Conservation (phyloP, 176 grass and related monocot species). For the Aechmea fasciata region DNA sequence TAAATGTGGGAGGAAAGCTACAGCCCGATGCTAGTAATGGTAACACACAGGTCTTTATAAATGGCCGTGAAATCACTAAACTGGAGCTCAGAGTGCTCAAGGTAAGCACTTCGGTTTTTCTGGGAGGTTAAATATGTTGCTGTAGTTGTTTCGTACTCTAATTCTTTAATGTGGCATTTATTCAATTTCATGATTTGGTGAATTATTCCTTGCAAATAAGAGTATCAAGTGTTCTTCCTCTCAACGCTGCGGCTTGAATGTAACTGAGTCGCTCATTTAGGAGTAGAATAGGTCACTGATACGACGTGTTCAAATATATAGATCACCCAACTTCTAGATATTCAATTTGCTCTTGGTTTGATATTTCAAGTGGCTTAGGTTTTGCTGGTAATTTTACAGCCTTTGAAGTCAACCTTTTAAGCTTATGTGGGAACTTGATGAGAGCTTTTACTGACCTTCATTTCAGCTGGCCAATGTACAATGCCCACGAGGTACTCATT, state of each 20-base stretch:
- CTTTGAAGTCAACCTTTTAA: background rate
- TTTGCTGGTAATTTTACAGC: background rate
- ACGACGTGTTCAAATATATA: background rate
- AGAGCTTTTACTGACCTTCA: background rate
- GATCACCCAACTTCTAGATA: background rate
- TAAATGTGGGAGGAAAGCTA: conserved; percentile 23
- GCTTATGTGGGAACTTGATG: background rate
- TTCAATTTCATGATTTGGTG: too few species aligned
- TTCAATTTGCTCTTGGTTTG: background rate
- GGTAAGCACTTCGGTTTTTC: background rate
- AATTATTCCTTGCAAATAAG: too few species aligned
- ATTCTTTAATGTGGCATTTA: too few species aligned
- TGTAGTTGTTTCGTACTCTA: too few species aligned
- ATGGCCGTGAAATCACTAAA: conserved; percentile 26
- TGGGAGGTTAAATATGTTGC: background rate
- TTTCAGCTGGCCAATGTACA: conserved; percentile 29
- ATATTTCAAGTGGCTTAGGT: background rate
- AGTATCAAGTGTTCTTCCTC: too few species aligned
- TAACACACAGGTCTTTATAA: conserved; percentile 24
- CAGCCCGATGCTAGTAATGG: conserved; percentile 24
- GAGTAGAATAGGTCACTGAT: background rate
- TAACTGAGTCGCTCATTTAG: too few species aligned
- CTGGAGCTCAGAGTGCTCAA: conserved; percentile 25
- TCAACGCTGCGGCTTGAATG: too few species aligned
- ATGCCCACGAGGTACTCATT: conserved; percentile 30